Base-by-base conservation (phyloP, 78 protist genomes). In the Guillardia theta region DNA sequence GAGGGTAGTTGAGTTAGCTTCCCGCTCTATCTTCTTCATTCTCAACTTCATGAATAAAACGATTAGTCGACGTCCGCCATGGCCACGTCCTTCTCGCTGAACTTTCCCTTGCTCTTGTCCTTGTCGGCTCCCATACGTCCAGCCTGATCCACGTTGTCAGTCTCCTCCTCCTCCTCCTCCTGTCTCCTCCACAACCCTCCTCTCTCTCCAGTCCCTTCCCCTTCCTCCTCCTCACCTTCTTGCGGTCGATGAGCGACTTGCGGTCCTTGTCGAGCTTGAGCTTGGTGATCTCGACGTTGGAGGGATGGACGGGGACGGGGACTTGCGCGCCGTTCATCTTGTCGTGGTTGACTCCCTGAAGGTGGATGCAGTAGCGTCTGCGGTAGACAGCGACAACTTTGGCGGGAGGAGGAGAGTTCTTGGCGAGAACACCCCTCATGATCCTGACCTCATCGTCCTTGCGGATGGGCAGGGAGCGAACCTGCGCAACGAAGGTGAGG, bases 391-490 rank as follows among this genome's bases (percentile, higher is more conserved):
- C n/a, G 33, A 27, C 27, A 96, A 92, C 99, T 99, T 88, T 96
- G 83, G 87, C 78, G 47, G 33, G 76, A 15, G 93, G 41, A n/a
- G n/a, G n/a, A n/a, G n/a, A n/a, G 36, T 96, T 97, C 97, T 98
- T 98, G 54, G 93, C 93, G 97, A 95, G 39, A 45, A 48, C 90
- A 30, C 99, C 99, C 37, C 98, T 94, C 47, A 95, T 93, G 50
- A 99, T 97, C 45, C 22, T 27, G 50, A 99, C 99, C 97, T 98
- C 99, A 88, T 99, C 99, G 78, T 98, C 99, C 97, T 97, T 98
- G 93, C 99, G 98, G 96, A 99, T 93, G 87, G 99, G 99, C 88
- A 99, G 93, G 41, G 99, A 96, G 45, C 99, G 96, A 21, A 97
- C 97, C 97, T 96, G 93, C 24, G 5, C 39, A 58, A 6, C 70